These are phyloP conservation scores for Purpureocillium takamizusanense DNA, from an alignment of 2,329 filamentous ascomycete genomes.

Conservation along the genomic window DNA sequence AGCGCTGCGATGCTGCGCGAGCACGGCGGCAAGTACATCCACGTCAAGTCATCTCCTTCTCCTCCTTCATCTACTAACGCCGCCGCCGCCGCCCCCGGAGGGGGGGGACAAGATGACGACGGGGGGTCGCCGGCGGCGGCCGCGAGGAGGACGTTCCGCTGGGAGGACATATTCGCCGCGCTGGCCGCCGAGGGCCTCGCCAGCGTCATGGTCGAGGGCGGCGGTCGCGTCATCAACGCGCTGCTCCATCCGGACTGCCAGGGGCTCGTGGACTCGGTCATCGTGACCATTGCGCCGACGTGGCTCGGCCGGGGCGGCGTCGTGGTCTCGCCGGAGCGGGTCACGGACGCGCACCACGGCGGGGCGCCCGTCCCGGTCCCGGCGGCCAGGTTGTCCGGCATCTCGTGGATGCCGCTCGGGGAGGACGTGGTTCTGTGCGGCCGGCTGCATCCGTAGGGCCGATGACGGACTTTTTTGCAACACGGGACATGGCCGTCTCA, in stretches of 20 bases:
- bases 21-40: constrained; percentile 44
- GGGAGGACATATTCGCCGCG: constrained; percentile 53
- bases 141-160: constrained; percentile 40
- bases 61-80: too few species aligned
- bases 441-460: constrained; percentile 29
- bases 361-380: constrained; percentile 46
- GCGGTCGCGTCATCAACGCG: constrained; percentile 72
- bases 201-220: constrained; percentile 91
- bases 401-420: constrained; percentile 69
- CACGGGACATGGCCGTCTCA: too few species aligned
- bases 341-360: constrained; percentile 37
- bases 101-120: too few species aligned
- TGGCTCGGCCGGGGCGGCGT: constrained; percentile 85
- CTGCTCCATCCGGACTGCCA: constrained; percentile 57
- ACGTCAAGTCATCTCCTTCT: constrained; percentile 22
- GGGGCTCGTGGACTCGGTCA: constrained; percentile 63
- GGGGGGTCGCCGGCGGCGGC: too few species aligned
- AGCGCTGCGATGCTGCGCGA: constrained; percentile 32
- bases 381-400: constrained; percentile 55
- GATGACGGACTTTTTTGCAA: too few species aligned
- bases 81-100: too few species aligned
- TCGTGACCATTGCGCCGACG: constrained; percentile 82
- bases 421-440: constrained; percentile 80
- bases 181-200: constrained; percentile 51
- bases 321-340: constrained; percentile 60